phyloP scores from a whole-genome alignment of 495 filamentous ascomycete species.

The Annulohypoxylon bovei region DNA sequence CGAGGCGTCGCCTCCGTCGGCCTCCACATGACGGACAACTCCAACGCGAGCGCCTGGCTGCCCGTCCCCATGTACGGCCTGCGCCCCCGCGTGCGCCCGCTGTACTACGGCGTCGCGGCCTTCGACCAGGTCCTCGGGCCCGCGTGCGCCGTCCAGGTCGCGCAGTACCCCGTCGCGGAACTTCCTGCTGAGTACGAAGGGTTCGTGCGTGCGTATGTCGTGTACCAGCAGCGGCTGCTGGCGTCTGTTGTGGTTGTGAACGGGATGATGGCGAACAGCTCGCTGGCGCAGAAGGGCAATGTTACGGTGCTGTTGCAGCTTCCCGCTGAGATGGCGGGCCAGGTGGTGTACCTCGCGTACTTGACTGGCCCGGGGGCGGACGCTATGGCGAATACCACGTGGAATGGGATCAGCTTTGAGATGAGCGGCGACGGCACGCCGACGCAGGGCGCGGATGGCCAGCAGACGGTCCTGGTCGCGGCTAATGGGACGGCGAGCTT shows the following conservation, averaged over 20 bases:
- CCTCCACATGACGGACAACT: conserved; percentile 54
- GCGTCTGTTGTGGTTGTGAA: conserved; percentile 49
- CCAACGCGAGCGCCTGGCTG: conserved; percentile 49
- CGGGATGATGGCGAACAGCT: conserved; percentile 38
- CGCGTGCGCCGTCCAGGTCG: conserved; percentile 45
- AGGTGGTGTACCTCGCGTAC: conserved; percentile 46
- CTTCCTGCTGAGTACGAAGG: conserved; percentile 32
- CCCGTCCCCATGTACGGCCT: conserved; percentile 41
- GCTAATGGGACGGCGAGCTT: conserved; percentile 34
- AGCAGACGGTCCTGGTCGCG: conserved; percentile 29
- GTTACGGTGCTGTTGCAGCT: conserved; percentile 41
- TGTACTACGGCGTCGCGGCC: conserved; percentile 53
- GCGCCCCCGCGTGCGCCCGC: conserved; percentile 45
- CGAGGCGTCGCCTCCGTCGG: conserved; percentile 48
- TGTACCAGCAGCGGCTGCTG: conserved; percentile 43
- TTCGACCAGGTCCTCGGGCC: conserved; percentile 49
- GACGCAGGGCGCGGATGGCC: conserved; percentile 15
- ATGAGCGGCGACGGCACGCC: conserved; percentile 42
- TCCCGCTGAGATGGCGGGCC: conserved; percentile 15
- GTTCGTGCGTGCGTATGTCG: conserved; percentile 43
- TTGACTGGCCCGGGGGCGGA: conserved; percentile 48
- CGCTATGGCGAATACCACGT: conserved; percentile 41
- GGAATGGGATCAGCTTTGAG: conserved; percentile 50
- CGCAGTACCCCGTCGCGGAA: conserved; percentile 10
- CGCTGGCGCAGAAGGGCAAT: conserved; percentile 29